Conservation (phyloP, 768 basidiomycete genomes). For the Leccinum truebloodii region DNA sequence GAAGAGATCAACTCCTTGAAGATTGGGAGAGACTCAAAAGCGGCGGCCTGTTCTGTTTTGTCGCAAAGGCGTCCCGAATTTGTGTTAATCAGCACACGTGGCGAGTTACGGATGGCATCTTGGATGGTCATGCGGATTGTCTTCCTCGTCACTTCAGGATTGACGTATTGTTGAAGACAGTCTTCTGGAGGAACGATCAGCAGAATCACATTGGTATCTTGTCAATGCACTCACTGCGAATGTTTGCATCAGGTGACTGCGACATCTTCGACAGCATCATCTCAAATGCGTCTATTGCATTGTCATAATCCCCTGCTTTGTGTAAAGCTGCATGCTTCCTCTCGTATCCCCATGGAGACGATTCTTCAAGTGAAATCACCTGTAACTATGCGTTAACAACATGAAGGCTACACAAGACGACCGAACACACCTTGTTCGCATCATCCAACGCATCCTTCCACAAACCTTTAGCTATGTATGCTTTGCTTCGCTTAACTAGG, state of each 20-base stretch:
- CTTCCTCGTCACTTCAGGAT: no score
- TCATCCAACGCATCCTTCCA: slow-evolving; percentile 1
- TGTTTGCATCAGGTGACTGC: neutral
- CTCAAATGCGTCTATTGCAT: slow-evolving; percentile 3
- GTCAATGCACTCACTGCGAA: neutral
- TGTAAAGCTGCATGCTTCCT: slow-evolving; percentile 4
- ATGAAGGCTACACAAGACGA: neutral
- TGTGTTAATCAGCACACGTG: neutral
- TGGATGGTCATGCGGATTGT: neutral
- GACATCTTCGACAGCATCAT: slow-evolving; percentile 5
- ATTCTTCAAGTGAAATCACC: slow-evolving; percentile 6
- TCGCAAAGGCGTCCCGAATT: neutral
- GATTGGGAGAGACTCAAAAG: neutral
- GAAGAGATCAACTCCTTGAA: neutral
- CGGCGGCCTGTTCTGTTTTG: neutral
- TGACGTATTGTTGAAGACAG: neutral
- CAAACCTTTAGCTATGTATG: neutral
- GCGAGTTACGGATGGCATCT: neutral
- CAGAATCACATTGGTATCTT: neutral
- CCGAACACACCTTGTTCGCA: neutral
- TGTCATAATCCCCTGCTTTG: neutral
- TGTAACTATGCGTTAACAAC: neutral
- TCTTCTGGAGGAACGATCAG: neutral
- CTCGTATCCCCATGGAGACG: slow-evolving; percentile 3
- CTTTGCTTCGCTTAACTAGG: neutral